phyloP scores from a whole-genome alignment of 2,329 filamentous ascomycete genomes.

The Phoma herbarum region DNA sequence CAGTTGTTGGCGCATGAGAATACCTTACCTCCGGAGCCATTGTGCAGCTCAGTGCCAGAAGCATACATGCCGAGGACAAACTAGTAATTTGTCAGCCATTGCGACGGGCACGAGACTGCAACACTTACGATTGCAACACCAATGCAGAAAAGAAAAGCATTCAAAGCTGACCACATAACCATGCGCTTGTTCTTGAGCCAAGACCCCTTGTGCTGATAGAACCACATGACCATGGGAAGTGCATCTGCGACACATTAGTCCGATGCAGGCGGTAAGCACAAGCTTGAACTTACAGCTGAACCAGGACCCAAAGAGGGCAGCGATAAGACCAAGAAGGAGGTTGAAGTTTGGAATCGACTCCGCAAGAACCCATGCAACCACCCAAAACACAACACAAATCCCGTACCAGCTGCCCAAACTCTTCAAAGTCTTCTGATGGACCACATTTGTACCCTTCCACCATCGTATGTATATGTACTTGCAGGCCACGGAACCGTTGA shows the following conservation, averaged over 20 bases:
- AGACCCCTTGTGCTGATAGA: constrained; percentile 57
- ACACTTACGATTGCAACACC: constrained; percentile 42
- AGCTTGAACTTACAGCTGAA: constrained; percentile 64
- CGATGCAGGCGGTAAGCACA: not conserved
- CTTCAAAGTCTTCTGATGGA: constrained; percentile 36
- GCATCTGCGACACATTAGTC: constrained; percentile 41
- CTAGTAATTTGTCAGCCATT: constrained; percentile 19
- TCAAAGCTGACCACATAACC: constrained; percentile 56
- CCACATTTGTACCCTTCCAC: constrained; percentile 65
- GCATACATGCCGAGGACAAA: constrained; percentile 43
- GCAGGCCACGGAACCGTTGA: constrained; percentile 72
- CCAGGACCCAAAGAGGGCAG: constrained; percentile 70
- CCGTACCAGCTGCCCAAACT: constrained; percentile 63
- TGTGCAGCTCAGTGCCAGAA: constrained; percentile 34
- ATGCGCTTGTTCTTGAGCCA: constrained; percentile 54
- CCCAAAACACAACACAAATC: constrained; percentile 65
- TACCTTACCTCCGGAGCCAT: constrained; percentile 35
- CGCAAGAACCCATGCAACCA: constrained; percentile 72
- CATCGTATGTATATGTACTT: constrained; percentile 73
- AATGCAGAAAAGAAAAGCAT: constrained; percentile 53
- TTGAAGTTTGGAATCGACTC: constrained; percentile 75
- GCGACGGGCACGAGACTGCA: not conserved
- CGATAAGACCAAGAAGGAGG: constrained; percentile 69
- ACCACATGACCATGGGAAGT: constrained; percentile 57
- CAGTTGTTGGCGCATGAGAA: constrained; percentile 47